A percentile compares a stretch with the other conserved stretches of the same genome.
Conservation (phyloP, 2,329 filamentous ascomycete species). For the Exophiala xenobiotica region DNA sequence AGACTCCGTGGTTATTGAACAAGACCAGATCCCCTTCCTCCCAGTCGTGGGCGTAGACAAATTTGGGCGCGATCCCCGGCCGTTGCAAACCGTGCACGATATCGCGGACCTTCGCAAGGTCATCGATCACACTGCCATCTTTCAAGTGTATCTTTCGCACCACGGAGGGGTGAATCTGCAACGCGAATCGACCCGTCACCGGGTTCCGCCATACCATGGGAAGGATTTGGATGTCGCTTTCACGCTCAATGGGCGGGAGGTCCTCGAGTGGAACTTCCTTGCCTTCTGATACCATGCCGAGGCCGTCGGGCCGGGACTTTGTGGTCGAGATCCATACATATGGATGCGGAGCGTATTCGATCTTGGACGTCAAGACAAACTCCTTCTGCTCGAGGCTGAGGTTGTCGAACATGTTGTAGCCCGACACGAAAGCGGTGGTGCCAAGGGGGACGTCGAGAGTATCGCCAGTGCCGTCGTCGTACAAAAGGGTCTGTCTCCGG, state of each 20-base stretch:
- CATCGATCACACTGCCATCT: slow-evolving; percentile 67
- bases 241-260: slow-evolving; percentile 64
- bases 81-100: slow-evolving; percentile 71
- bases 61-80: slow-evolving; percentile 66
- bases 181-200: slow-evolving; percentile 64
- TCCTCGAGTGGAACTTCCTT: slow-evolving; percentile 60
- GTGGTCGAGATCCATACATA: slow-evolving; percentile 79
- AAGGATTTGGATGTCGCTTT: slow-evolving; percentile 65
- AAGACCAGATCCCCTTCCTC: slow-evolving; percentile 72
- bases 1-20: slow-evolving; percentile 73
- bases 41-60: slow-evolving; percentile 76
- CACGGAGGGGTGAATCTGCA: slow-evolving; percentile 73
- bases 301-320: slow-evolving; percentile 64
- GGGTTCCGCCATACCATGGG: slow-evolving; percentile 80
- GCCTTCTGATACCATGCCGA: slow-evolving; percentile 68
- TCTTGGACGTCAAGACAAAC: slow-evolving; percentile 64
- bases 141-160: slow-evolving; percentile 66
- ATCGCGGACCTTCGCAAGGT: slow-evolving; percentile 64
- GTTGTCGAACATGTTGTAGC: slow-evolving; percentile 68
- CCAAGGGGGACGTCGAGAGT: slow-evolving; percentile 68
- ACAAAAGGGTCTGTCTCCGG: slow-evolving; percentile 65
- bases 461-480: slow-evolving; percentile 70
- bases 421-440: slow-evolving; percentile 73
- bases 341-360: slow-evolving; percentile 76
- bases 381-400: slow-evolving; percentile 65